Evolutionary conservation across 257 asterid genomes (phyloP), one percentile per base, ranked within the genome.

Genomic region (Ophiorrhiza pumila): DNA sequence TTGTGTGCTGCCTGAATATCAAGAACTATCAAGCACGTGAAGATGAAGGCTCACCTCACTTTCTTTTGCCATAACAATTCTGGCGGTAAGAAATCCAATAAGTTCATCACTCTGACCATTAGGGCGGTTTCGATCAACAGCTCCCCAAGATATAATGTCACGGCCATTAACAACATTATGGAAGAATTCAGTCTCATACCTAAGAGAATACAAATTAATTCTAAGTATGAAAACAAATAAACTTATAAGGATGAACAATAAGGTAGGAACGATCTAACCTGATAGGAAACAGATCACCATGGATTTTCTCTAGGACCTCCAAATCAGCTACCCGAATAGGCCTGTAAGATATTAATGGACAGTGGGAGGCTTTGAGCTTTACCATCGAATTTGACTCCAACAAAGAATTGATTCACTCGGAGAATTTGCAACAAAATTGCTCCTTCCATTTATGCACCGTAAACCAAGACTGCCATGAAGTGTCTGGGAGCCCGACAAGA

Each of bases 61-160:
- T 41, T 90, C 98, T 82, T 81, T 90, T 60, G 96, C 97, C 35
- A 86, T 50, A 77, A 89, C 86, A 78, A 87, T 55, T 77, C 92
- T 81, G 41, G 97, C 97, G 63, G 99, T 92, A 74, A 90, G 89
- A 84, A 95, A 95, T 73, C 99, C 99, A 76, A 95, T 78, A 76
- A 95, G 99, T 71, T 95, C 97, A 35, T 92, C 95, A 64, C 83
- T 87, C 80, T 86, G 83, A 62, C 83, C 88, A 76, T 82, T 50
- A 25, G 91, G 86, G 43, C 83, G 88, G 81, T 91, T 90, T 49
- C 65, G 92, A 81, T 95, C 99, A 80, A 95, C 98, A 77, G 98
- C 99, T 79, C 96, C 98, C 99, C 99, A 95, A n/a, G 98, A 92
- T 74, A 92, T 87, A 80, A 92, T 90, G 71, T 80, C 97, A 72